Base-by-base conservation (phyloP, 345 rosid species). In the Lumnitzera littorea region DNA sequence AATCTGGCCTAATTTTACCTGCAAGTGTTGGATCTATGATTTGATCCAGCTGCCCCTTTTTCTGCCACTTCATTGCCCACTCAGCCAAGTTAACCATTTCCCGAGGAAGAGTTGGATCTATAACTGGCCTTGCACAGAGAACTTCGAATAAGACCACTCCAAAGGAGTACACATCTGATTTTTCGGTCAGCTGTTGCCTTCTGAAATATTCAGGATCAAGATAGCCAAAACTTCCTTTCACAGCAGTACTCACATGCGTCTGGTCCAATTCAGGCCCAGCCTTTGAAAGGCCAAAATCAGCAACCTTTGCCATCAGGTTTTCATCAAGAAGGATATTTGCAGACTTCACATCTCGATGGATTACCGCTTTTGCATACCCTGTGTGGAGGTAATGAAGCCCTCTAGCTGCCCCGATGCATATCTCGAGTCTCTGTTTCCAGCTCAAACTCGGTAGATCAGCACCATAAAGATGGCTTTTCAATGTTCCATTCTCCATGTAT, bases 181-280 rank as follows among this genome's bases (percentile, higher is more conserved):
- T 91, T 68, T 91, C 96, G 0, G 94, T 91, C 53, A 91, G 87
- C 63, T 91, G 94, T 73, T 91, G 96, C 72, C 96, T 80, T 76
- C 97, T 79, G 68, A 87, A 81, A 72, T 91, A 91, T 62, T 91
- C 97, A 0, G 97, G 97, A 61, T 91, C 97, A 11, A 91, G 85
- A 72, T 91, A 91, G 2, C 97, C 97, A 14, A 91, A 91, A 55
- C 96, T 91, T 41, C 97, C 97, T 78, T 91, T 91, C 57, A 91
- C 97, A 0, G 97, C 97, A 12, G 98, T 91, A 65, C 96, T 91
- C 66, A 91, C 96, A 55, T 91, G 98, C 16, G 98, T 91, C 76
- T 91, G 96, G 69, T 91, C 96, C n/a, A 91, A 50, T 71, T 91
- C 97, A 8, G 94, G 94, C 41, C 94, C 97, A 0, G 89, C 75